Percentiles rank a stretch among this genome's conserved stretches.
phyloP scores from a whole-genome alignment of 148 eudicot genomes.

The Beta vulgaris region DNA sequence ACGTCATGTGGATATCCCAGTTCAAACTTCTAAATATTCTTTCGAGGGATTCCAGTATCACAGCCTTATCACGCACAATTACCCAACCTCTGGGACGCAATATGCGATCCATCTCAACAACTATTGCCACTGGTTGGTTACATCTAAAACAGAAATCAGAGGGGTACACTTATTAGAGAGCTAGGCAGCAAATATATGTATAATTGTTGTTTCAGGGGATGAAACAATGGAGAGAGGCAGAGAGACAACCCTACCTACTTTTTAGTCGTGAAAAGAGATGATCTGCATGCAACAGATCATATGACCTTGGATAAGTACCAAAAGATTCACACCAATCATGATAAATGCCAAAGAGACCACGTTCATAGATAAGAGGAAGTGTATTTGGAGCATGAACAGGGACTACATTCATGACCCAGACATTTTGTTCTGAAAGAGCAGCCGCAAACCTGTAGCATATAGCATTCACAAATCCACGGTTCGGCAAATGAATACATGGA shows the following conservation, averaged over 20 bases:
- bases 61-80: constrained; percentile 77
- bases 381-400: constrained; percentile 92
- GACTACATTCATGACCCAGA: constrained; percentile 97
- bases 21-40: constrained; percentile 75
- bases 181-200: not conserved
- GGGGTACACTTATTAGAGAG: not conserved
- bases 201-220: not conserved
- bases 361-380: constrained; percentile 87
- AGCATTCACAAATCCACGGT: not conserved
- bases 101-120: constrained; percentile 89
- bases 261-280: constrained; percentile 94
- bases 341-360: constrained; percentile 85
- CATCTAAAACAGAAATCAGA: constrained; percentile 51
- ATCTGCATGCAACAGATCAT: constrained; percentile 93
- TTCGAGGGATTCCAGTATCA: constrained; percentile 71
- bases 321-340: constrained; percentile 99
- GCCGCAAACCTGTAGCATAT: constrained; percentile 83
- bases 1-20: constrained; percentile 91
- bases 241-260: constrained; percentile 46
- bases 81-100: constrained; percentile 87
- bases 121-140: constrained; percentile 65
- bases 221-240: not conserved
- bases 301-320: constrained; percentile 91
- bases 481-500: not conserved
- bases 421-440: constrained; percentile 66